Base-by-base conservation (phyloP, 495 filamentous ascomycete species). In the Cenococcum geophilum region DNA sequence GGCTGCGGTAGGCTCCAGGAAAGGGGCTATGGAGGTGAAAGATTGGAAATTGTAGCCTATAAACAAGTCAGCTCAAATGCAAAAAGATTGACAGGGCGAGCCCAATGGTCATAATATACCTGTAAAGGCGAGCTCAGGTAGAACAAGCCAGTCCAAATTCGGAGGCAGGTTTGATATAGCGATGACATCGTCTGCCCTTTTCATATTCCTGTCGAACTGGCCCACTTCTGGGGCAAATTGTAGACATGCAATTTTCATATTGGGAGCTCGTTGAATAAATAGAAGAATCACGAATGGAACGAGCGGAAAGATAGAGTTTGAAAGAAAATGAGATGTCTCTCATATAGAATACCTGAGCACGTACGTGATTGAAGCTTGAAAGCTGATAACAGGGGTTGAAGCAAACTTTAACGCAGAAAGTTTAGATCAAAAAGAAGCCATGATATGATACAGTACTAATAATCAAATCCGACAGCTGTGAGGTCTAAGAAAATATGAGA, bases 1-100 rank as follows among this genome's bases (percentile, higher is more conserved):
- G 0, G 83, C 71, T 3, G 83, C 81, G 16, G 82, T 86, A 20
- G 84, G 84, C 71, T 98, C 93, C n/a, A 96, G 82, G 70, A 82
- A 88, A 1, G 89, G 89, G 61, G 71, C 77, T 54, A 98, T 95
- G 34, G 89, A 80, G 55, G 85, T 76, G 57, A 88, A 69, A 20
- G 89, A 91, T 25, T 83, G 82, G 76, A 95, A 95, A 71, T 96
- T 96, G 78, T 97, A 98, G 21, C 93, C 92, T 91, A 49, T 12
- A 18, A 48, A 55, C 47, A 25, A 53, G 12, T 40, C 23, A 57
- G 36, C 8, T 57, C 4, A 14, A 10, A 1, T 35, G 51, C 1
- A 16, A 27, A 25, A 2, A 45, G 18, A 4, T 16, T 14, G 18
- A 45, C 3, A 45, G 27, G 27, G 27, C 11, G 40, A 45, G 11